A percentile compares a stretch with the other conserved stretches of the same genome.
These are phyloP conservation scores for Ananas comosus DNA, from an alignment of 176 grass and related monocot species.

Conservation along the genomic window DNA sequence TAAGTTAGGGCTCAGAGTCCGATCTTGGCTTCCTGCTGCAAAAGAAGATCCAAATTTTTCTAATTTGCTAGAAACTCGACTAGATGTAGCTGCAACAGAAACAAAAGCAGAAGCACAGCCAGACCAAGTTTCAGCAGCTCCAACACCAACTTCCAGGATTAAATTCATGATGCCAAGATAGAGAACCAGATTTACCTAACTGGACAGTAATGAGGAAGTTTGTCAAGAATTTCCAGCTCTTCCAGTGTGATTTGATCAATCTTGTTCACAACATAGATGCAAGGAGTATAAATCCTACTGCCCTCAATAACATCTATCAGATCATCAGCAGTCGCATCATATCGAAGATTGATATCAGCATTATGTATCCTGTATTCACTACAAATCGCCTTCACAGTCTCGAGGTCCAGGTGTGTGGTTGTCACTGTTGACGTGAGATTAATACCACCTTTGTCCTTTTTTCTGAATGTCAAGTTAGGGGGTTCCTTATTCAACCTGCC, in stretches of 20 bases:
- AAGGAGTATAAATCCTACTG: slow-evolving; percentile 90
- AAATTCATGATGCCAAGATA: slow-evolving; percentile 14
- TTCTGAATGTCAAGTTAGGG: slow-evolving; percentile 85
- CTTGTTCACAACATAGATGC: slow-evolving; percentile 94
- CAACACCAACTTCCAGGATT: too few relatives aligned
- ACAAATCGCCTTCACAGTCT: slow-evolving; percentile 94
- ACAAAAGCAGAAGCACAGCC: too few relatives aligned
- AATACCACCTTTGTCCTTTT: slow-evolving; percentile 94
- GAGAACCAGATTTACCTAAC: slow-evolving; percentile 40
- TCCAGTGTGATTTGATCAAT: slow-evolving; percentile 96
- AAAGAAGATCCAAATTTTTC: too few relatives aligned
- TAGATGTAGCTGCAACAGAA: too few relatives aligned
- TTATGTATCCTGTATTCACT: slow-evolving; percentile 95
- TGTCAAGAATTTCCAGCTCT: slow-evolving; percentile 95
- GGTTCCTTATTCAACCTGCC: slow-evolving; percentile 91
- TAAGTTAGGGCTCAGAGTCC: too few relatives aligned
- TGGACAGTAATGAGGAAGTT: slow-evolving; percentile 96
- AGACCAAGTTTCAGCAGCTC: too few relatives aligned
- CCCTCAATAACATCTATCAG: slow-evolving; percentile 97
- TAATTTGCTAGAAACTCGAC: too few relatives aligned
- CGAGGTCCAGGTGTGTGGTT: slow-evolving; percentile 81
- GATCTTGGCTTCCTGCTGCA: too few relatives aligned
- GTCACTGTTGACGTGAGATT: slow-evolving; percentile 94
- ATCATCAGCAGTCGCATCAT: slow-evolving; percentile 93
- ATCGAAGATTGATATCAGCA: slow-evolving; percentile 85